These are phyloP conservation scores for Acacia acuminata DNA, from an alignment of 306 rosid genomes.

Conservation along the genomic window DNA sequence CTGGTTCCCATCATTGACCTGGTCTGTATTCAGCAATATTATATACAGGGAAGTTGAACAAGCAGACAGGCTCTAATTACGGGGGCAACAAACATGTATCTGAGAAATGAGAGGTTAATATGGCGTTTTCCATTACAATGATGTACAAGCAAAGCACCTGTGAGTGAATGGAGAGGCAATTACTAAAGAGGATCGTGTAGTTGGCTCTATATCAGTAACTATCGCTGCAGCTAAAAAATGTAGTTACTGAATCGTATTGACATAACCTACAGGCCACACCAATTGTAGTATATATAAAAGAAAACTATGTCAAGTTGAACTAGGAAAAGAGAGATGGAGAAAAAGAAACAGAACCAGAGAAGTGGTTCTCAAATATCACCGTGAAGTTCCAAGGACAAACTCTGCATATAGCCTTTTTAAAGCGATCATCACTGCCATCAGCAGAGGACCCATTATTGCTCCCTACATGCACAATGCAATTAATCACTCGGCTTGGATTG, in stretches of 20 bases:
- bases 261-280: background rate
- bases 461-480: conserved; percentile 21
- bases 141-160: background rate
- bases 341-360: background rate
- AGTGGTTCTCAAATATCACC: background rate
- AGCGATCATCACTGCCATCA: conserved; percentile 47
- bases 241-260: background rate
- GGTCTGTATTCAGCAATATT: background rate
- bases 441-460: conserved; percentile 48
- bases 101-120: background rate
- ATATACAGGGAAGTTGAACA: background rate
- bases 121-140: background rate
- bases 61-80: background rate
- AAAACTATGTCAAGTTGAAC: background rate
- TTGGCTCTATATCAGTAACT: background rate
- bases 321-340: background rate
- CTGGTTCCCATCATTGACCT: background rate
- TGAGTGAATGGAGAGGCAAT: background rate
- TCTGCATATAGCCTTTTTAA: conserved; percentile 40
- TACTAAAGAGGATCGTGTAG: background rate
- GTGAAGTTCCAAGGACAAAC: conserved; percentile 37
- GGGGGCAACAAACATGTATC: background rate
- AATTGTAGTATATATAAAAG: background rate
- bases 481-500: background rate
- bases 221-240: background rate